A percentile compares a stretch with the other conserved stretches of the same genome.
Evolutionary conservation across 768 basidiomycete genomes (phyloP).

Genomic region (Mycena pura): DNA sequence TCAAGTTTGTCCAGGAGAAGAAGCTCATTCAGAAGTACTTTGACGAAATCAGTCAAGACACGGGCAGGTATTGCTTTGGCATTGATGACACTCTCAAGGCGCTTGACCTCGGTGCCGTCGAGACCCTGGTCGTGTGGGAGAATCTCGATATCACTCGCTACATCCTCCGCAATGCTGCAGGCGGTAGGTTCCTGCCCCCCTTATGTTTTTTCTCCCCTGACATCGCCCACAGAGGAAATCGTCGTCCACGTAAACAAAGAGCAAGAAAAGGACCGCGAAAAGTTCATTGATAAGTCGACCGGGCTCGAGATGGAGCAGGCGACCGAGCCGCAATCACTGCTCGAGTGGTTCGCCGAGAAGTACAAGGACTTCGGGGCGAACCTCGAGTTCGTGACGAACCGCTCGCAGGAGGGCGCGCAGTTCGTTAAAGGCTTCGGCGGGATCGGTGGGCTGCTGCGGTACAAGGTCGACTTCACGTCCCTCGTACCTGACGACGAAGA

Average conservation of each 20-base stretch:
- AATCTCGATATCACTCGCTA: constrained; percentile 92
- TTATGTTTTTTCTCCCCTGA: not conserved
- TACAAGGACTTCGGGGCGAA: constrained; percentile 98
- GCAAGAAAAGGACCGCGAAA: constrained; percentile 92
- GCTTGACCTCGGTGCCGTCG: constrained; percentile 94
- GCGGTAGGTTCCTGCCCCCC: constrained; percentile 56
- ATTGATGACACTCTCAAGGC: constrained; percentile 96
- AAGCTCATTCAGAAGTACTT: constrained; percentile 97
- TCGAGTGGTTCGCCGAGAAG: constrained; percentile 99
- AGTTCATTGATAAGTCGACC: constrained; percentile 95
- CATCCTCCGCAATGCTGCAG: constrained; percentile 88
- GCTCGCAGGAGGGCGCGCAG: constrained; percentile 96
- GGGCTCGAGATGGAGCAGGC: constrained; percentile 94
- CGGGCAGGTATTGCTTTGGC: constrained; percentile 96
- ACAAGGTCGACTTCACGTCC: constrained; percentile 96
- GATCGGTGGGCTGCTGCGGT: constrained; percentile 92
- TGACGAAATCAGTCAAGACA: constrained; percentile 98
- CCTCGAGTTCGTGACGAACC: constrained; percentile 95
- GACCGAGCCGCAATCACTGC: constrained; percentile 80
- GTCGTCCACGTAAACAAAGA: constrained; percentile 80
- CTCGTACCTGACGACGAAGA: constrained; percentile 83
- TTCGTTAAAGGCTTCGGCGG: constrained; percentile 99
- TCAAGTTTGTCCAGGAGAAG: constrained; percentile 99
- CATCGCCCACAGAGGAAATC: constrained; percentile 69
- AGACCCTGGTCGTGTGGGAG: constrained; percentile 99